phyloP scores from a whole-genome alignment of 2,329 filamentous ascomycete genomes.

The Xylariomycetidae sp. region DNA sequence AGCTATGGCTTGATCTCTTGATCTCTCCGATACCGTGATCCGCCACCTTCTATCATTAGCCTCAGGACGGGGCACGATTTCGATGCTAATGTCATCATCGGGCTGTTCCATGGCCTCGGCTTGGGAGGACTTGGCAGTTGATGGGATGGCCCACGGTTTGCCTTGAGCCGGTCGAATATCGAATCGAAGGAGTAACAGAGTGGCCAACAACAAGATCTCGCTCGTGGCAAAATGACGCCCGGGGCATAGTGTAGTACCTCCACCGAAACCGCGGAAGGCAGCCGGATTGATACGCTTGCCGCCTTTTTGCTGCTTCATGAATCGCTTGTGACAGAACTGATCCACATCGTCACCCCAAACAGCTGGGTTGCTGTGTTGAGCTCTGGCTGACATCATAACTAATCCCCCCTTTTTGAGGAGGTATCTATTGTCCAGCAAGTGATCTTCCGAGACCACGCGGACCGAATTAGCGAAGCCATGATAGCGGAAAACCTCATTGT shows the following conservation, averaged over 20 bases:
- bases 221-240: conserved; percentile 12
- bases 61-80: too few relatives aligned
- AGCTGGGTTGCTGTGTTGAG: conserved; percentile 1
- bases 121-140: conserved; percentile 4
- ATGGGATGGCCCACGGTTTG: conserved; percentile 2
- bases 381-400: conserved; percentile 2
- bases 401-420: conserved; percentile 5
- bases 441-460: background rate
- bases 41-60: too few relatives aligned
- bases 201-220: conserved; percentile 11
- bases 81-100: conserved; percentile 2
- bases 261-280: conserved; percentile 11
- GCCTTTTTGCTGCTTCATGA: conserved; percentile 3
- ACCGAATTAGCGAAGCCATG: background rate
- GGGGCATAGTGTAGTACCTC: conserved; percentile 10
- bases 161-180: conserved; percentile 5
- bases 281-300: conserved; percentile 8
- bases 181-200: conserved; percentile 8
- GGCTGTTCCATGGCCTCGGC: conserved; percentile 2
- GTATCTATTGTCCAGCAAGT: background rate
- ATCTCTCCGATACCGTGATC: too few relatives aligned
- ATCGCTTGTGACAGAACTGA: conserved; percentile 6
- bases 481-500: conserved; percentile 11
- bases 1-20: too few relatives aligned
- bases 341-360: conserved; percentile 2